phyloP scores from a whole-genome alignment of 2,329 filamentous ascomycete genomes.

The Xylariaceae sp. region DNA sequence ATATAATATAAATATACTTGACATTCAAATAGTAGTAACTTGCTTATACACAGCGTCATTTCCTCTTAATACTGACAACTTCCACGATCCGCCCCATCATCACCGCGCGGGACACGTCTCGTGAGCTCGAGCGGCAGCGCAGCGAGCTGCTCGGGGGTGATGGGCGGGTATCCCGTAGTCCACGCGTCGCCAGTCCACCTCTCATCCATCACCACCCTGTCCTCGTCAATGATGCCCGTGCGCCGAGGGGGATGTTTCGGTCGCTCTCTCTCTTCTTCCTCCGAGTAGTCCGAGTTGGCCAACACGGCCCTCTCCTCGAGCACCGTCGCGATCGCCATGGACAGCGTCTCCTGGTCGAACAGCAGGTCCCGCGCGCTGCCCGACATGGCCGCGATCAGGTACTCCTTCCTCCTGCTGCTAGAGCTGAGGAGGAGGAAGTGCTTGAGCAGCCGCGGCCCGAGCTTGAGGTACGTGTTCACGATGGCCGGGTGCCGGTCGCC shows the following conservation, averaged over 20 bases:
- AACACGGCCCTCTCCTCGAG: conserved; percentile 25
- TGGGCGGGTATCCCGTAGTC: conserved; percentile 21
- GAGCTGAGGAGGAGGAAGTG: conserved; percentile 42
- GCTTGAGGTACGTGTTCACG: conserved; percentile 40
- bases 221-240: conserved; percentile 27
- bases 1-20: too few species aligned
- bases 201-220: conserved; percentile 14
- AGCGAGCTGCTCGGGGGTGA: conserved; percentile 14
- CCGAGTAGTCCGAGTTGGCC: conserved; percentile 7
- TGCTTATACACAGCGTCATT: too few species aligned
- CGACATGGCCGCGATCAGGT: conserved; percentile 39
- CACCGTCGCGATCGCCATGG: conserved; percentile 24
- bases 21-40: too few species aligned
- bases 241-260: conserved; percentile 11
- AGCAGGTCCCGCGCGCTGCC: conserved; percentile 37
- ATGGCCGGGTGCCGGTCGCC: conserved; percentile 28
- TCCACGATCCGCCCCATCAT: conserved; percentile 18
- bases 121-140: conserved; percentile 17
- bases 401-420: conserved; percentile 40
- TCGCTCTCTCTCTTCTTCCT: too few species aligned
- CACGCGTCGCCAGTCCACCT: conserved; percentile 21
- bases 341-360: conserved; percentile 31
- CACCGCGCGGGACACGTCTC: conserved; percentile 19
- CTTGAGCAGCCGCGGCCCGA: conserved; percentile 45
- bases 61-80: too few species aligned